Conservation (phyloP, 495 filamentous ascomycete species). For the Penicillium macrosclerotiorum region DNA sequence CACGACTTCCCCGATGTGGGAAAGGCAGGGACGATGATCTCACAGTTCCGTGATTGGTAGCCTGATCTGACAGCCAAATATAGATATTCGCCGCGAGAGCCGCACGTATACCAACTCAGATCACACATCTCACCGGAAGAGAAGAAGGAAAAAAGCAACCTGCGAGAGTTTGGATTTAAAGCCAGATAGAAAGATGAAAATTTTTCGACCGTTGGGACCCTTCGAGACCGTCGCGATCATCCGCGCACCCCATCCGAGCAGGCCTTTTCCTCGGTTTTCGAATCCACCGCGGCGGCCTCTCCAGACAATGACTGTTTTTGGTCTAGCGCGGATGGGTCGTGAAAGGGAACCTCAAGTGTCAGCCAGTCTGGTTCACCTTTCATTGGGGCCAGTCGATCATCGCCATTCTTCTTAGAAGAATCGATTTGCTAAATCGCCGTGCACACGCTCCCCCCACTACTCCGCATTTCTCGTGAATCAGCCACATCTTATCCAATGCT, state of each 20-base stretch:
- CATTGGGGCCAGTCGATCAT: slow-evolving; percentile 5
- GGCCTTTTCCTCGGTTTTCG: neutral
- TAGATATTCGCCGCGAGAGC: neutral
- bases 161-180: neutral
- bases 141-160: neutral
- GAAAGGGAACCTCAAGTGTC: neutral
- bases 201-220: no score
- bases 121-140: neutral
- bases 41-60: slow-evolving; percentile 5
- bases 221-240: neutral
- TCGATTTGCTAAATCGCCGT: slow-evolving; percentile 18
- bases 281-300: slow-evolving; percentile 18
- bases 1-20: neutral
- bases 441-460: slow-evolving; percentile 13
- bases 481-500: neutral
- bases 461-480: slow-evolving; percentile 1
- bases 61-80: slow-evolving; percentile 1
- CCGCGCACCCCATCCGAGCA: slow-evolving; percentile 1
- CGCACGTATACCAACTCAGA: neutral
- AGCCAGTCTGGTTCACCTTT: slow-evolving; percentile 8
- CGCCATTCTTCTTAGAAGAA: slow-evolving; percentile 12
- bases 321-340: slow-evolving; percentile 19
- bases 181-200: neutral
- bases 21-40: slow-evolving; percentile 9
- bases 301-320: slow-evolving; percentile 23